Base-by-base conservation (phyloP, 2,329 filamentous ascomycete genomes). In the Rhynchosporium secalis region DNA sequence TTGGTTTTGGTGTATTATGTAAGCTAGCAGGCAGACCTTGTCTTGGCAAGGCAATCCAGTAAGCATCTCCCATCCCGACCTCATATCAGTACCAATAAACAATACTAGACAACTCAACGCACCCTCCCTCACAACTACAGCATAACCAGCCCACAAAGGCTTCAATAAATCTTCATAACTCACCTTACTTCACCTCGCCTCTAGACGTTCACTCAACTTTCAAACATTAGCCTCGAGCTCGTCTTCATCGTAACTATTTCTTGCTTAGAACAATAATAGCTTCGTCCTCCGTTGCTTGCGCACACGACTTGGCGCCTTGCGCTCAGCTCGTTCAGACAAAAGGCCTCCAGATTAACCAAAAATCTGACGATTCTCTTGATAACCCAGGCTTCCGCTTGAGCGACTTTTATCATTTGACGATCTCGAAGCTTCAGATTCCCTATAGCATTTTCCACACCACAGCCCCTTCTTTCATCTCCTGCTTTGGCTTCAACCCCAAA, bases 251-350 rank as follows among this genome's bases (percentile, higher is more conserved):
- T 29, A 41, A 3, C 12, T 26, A 41, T 15, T 15, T 20, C 28
- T 51, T 52, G 49, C 49, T 40, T 20, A 13, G 20, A 29, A 15
- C 51, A 40, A 54, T n/a, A 28, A 9, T n/a, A 29, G 10, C 51
- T 41, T 20, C 43, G n/a, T 40, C n/a, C 10, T 40, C 51, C 40
- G 3, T 36, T 40, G 33, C 8, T 60, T 60, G 43, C 36, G 63
- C 63, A 59, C 62, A 61, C 62, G 46, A 57, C 43, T 62, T 64
- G 66, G 65, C 66, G 65, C 66, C 58, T 66, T 62, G 66, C 66
- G 62, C 66, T 65, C 60, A 47, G 56, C 64, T 60, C 56, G 29
- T 36, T 36, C 9, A 10, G 33, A 36, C 33, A 36, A 6, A 36
- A 36, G 33, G 33, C 33, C 33, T 10, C 33, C 9, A 20, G 20